Evolutionary conservation across 768 basidiomycete genomes (phyloP), one percentile per base, ranked within the genome.

Genomic region (Kwoniella botswanensis): DNA sequence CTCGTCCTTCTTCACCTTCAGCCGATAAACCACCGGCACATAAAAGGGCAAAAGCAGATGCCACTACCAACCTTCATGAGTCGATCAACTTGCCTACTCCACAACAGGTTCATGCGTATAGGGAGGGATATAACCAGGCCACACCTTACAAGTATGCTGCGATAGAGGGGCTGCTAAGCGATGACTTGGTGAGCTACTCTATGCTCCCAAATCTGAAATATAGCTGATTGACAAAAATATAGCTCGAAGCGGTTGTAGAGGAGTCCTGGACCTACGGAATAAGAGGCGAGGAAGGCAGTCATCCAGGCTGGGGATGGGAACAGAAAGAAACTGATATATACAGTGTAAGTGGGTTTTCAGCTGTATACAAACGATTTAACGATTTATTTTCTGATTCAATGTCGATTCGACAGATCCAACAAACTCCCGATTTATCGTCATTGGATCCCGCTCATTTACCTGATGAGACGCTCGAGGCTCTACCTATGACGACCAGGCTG

Each of bases 251-350:
- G 9, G 79, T 83, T 13, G 82, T 83, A 0, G 75, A 82, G 57
- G 82, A 83, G 53, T 76, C 77, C 13, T 67, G 77, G 55, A 79
- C 77, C 13, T 83, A 78, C 61, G 82, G 82, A 4, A 67, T 73
- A 13, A 70, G 82, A 50, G 80, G 80, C 5, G 79, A 77, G 65
- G 77, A 80, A 44, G 80, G 74, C 9, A 74, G 77, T 55, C 72
- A 82, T 22, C 81, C 74, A 15, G 82, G 81, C 26, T 83, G 82
- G 82, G 83, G 83, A 24, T 84, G 82, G 81, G 82, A 83, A 57
- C 78, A 94, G 85, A 98, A 97, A 85, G 93, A 98, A 86, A 98
- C 96, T 2, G 96, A 98, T 80, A 98, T 98, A 74, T 98, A 98
- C 89, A 94, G 93, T 90, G 93, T 92, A 59, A 60, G 52, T 68